Evolutionary conservation across 768 basidiomycete species (phyloP).

Genomic region (Lactarius psammicola): DNA sequence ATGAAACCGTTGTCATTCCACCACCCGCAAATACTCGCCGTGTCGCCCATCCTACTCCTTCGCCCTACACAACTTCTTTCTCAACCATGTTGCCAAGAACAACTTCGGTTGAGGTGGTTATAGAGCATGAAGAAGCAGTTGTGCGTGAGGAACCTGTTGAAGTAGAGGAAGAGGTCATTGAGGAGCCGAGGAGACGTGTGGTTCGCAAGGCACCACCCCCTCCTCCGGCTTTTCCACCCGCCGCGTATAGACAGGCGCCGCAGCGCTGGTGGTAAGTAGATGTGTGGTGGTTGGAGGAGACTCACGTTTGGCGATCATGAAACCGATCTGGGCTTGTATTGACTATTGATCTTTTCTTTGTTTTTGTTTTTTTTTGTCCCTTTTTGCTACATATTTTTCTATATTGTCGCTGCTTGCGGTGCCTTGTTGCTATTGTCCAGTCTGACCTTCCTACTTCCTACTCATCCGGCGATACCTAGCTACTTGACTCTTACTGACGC

Average conservation of each 20-base stretch:
- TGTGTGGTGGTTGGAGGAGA: conserved; percentile 13
- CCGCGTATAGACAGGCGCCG: conserved; percentile 31
- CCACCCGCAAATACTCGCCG: conserved; percentile 77
- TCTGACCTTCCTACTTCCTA: conserved; percentile 17
- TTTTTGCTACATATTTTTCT: conserved; percentile 23
- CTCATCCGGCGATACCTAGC: conserved; percentile 22
- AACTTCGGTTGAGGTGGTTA: conserved; percentile 61
- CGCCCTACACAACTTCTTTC: conserved; percentile 54
- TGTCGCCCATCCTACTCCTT: conserved; percentile 70
- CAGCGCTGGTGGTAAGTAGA: conserved; percentile 28
- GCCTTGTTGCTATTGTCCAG: conserved; percentile 18
- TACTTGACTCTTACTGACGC: conserved; percentile 9
- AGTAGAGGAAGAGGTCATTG: conserved; percentile 45
- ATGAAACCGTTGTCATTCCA: conserved; percentile 59
- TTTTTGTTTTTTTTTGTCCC: not conserved
- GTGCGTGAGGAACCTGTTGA: conserved; percentile 36
- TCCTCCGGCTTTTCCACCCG: conserved; percentile 46
- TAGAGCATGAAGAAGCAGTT: conserved; percentile 52
- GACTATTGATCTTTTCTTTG: conserved; percentile 12
- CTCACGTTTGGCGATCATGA: conserved; percentile 18
- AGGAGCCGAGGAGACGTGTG: conserved; percentile 42
- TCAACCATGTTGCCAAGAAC: conserved; percentile 66
- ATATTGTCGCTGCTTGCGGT: conserved; percentile 25
- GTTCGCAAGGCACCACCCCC: conserved; percentile 46
- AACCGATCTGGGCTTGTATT: conserved; percentile 27